Percentiles rank a stretch among this genome's conserved stretches.
Conservation (phyloP, 257 asterid genomes). For the Sherardia arvensis region DNA sequence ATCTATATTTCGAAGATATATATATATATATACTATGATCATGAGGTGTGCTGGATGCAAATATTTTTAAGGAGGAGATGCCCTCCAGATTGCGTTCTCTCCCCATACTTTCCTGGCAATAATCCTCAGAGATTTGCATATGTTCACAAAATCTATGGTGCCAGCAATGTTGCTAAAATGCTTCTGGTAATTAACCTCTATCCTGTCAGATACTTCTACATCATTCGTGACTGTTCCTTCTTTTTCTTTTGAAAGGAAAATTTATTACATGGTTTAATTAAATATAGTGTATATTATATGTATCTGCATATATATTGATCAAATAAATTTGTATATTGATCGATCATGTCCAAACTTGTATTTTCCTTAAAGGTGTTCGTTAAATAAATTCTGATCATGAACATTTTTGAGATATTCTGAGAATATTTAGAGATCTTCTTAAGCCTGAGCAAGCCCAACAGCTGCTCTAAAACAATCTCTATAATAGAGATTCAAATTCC, state of each 20-base stretch:
- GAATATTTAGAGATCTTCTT: too few species aligned
- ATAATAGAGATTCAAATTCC: too few species aligned
- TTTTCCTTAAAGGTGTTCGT: too few species aligned
- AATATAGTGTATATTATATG: neutral
- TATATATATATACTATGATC: too few species aligned
- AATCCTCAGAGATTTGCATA: slow-evolving; percentile 49
- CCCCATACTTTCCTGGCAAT: slow-evolving; percentile 59
- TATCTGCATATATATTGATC: neutral
- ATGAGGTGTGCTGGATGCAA: slow-evolving; percentile 79
- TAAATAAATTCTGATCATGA: too few species aligned
- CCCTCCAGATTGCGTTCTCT: slow-evolving; percentile 53
- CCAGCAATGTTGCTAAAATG: slow-evolving; percentile 55
- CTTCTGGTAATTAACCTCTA: slow-evolving; percentile 39
- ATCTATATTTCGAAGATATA: slow-evolving; percentile 10
- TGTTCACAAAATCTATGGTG: slow-evolving; percentile 66
- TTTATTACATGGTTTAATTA: neutral
- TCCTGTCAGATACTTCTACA: neutral
- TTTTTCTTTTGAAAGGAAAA: neutral
- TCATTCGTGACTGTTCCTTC: neutral
- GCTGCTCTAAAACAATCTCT: too few species aligned
- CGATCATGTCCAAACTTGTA: neutral
- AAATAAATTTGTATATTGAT: too few species aligned
- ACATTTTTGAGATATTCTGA: too few species aligned
- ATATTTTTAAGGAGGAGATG: slow-evolving; percentile 55
- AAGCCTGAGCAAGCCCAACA: too few species aligned